phyloP scores from a whole-genome alignment of 2,329 filamentous ascomycete genomes.

The Didymellaceae sp. region DNA sequence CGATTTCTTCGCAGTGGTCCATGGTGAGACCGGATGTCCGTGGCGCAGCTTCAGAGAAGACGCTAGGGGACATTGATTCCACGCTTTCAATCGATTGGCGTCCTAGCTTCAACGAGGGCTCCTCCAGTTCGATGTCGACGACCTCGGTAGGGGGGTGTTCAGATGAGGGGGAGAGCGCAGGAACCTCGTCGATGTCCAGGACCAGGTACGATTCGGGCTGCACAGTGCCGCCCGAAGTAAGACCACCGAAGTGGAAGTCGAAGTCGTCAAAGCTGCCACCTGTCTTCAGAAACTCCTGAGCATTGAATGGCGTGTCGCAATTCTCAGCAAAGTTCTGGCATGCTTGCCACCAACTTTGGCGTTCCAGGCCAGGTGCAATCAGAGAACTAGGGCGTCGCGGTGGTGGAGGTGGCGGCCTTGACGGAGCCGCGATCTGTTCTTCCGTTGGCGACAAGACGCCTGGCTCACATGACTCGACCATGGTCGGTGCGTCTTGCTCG shows the following conservation, averaged over 20 bases:
- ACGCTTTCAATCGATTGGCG: conserved; percentile 14
- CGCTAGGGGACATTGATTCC: conserved; percentile 12
- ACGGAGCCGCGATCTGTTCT: conserved; percentile 20
- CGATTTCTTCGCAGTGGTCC: conserved; percentile 2
- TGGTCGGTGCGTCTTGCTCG: conserved; percentile 26
- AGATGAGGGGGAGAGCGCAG: conserved; percentile 10
- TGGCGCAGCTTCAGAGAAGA: conserved; percentile 13
- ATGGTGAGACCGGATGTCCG: conserved; percentile 4
- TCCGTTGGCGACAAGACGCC: conserved; percentile 11
- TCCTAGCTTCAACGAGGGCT: conserved; percentile 13
- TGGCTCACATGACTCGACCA: conserved; percentile 14
- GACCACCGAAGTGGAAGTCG: conserved; percentile 33
- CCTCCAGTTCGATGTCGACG: conserved; percentile 19
- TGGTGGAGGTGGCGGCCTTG: conserved; percentile 10
- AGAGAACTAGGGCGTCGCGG: conserved; percentile 6
- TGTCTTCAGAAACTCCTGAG: conserved; percentile 34
- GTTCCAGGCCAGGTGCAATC: conserved; percentile 2
- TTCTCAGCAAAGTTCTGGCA: conserved; percentile 37
- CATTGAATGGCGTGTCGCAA: conserved; percentile 35
- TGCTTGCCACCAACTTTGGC: conserved; percentile 34
- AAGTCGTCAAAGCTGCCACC: conserved; percentile 36
- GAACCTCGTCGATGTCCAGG: conserved; percentile 7
- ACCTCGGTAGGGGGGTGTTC: conserved; percentile 11
- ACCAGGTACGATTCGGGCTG: conserved; percentile 23
- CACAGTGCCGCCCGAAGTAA: conserved; percentile 13